Conservation (phyloP, 345 rosid genomes). For the Toxicodendron radicans region DNA sequence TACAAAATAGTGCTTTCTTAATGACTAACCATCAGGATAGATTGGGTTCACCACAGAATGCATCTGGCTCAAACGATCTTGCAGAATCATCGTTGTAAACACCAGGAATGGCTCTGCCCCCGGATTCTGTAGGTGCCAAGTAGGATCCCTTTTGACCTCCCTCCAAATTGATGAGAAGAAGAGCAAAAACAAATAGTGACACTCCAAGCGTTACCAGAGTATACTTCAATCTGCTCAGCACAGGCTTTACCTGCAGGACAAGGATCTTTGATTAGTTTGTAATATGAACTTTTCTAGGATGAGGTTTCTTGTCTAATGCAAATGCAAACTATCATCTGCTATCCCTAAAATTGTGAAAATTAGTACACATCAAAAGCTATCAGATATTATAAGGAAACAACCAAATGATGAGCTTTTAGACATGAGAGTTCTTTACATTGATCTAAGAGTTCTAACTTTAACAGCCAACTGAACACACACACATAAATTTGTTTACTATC, state of each 20-base stretch:
- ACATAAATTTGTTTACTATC: not conserved
- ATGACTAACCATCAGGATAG: slow-evolving; percentile 17
- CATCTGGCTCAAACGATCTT: slow-evolving; percentile 81
- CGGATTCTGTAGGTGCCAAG: slow-evolving; percentile 28
- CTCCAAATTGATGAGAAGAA: slow-evolving; percentile 53
- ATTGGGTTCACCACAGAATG: slow-evolving; percentile 75
- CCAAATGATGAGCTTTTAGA: not conserved
- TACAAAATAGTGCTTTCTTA: slow-evolving; percentile 15
- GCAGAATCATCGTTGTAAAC: slow-evolving; percentile 79
- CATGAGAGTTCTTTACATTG: not conserved
- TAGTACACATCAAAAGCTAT: not conserved
- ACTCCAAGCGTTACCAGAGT: slow-evolving; percentile 72
- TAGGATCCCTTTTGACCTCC: slow-evolving; percentile 39
- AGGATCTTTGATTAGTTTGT: not conserved
- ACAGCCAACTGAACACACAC: not conserved
- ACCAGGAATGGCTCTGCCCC: slow-evolving; percentile 64
- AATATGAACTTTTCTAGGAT: not conserved
- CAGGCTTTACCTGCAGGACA: slow-evolving; percentile 70
- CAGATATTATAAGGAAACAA: not conserved
- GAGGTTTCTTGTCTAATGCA: not conserved
- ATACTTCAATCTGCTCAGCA: slow-evolving; percentile 72
- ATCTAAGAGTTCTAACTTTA: not conserved
- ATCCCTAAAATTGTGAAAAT: not conserved
- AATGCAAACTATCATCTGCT: not conserved
- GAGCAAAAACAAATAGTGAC: slow-evolving; percentile 41